Conservation (phyloP, 2,329 filamentous ascomycete genomes). For the Chrysoporthe austroafricana region DNA sequence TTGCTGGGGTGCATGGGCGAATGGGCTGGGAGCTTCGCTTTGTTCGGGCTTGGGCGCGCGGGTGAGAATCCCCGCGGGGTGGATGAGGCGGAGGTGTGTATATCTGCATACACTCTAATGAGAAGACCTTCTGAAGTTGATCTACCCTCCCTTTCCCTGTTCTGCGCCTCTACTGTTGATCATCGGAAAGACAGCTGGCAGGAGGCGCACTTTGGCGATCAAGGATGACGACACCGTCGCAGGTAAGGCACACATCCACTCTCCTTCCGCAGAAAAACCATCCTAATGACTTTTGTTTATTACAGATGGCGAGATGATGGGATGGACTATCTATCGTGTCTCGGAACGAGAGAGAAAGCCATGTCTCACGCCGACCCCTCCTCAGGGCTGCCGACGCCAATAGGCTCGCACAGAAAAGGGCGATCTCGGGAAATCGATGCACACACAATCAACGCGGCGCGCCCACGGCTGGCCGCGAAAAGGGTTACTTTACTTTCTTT, state of each 20-base stretch:
- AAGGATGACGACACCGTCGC: neutral
- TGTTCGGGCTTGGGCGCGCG: neutral
- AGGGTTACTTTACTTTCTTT: neutral
- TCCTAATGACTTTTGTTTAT: too few species aligned
- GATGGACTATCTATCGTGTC: neutral
- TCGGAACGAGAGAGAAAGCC: neutral
- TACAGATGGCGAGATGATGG: too few species aligned
- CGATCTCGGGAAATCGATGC: too few species aligned
- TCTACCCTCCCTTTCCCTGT: neutral
- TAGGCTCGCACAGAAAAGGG: too few species aligned
- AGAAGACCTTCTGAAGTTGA: neutral
- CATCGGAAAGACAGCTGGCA: too few species aligned
- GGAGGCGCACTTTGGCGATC: neutral
- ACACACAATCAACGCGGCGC: too few species aligned
- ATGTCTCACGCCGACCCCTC: neutral
- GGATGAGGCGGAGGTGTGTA: neutral
- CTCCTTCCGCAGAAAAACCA: too few species aligned
- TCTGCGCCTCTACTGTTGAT: neutral
- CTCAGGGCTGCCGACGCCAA: neutral
- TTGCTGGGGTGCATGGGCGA: neutral
- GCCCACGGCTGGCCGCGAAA: too few species aligned
- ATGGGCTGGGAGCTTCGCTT: neutral
- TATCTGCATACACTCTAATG: conserved; percentile 2
- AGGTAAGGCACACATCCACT: too few species aligned
- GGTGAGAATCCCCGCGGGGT: neutral